Conservation (phyloP, 345 rosid species). For the Populus simonii region DNA sequence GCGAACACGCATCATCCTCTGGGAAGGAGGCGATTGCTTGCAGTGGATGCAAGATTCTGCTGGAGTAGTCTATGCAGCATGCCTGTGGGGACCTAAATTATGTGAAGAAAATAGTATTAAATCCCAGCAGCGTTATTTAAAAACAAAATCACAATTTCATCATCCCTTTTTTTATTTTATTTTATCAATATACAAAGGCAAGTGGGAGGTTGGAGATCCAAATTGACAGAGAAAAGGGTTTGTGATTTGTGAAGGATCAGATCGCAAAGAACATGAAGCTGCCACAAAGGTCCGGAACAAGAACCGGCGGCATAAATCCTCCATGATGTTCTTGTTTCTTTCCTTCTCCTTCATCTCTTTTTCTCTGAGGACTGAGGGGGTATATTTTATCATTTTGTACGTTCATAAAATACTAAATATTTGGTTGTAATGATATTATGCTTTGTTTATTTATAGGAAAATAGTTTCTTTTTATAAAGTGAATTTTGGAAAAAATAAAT, state of each 20-base stretch:
- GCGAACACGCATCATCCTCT: no score
- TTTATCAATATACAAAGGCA: neutral
- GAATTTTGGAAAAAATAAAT: no score
- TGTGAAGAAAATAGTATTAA: neutral
- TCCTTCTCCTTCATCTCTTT: no score
- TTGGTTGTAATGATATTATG: no score
- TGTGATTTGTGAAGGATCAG: neutral
- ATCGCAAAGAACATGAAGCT: neutral
- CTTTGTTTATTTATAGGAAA: no score
- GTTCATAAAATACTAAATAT: no score
- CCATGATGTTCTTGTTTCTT: neutral
- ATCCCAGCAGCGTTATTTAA: no score
- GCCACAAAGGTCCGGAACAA: neutral
- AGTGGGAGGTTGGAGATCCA: neutral
- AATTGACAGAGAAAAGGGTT: neutral
- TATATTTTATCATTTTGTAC: no score
- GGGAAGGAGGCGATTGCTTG: neutral
- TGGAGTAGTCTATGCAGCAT: neutral
- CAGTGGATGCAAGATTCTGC: neutral
- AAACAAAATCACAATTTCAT: no score
- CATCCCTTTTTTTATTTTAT: no score
- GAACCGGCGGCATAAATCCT: neutral
- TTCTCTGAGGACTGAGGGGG: no score
- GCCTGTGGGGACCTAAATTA: neutral
- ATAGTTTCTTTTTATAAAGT: no score